Evolutionary conservation across 768 basidiomycete species (phyloP), one percentile per base, ranked within the genome.

Genomic region (Pulveroboletus frians): DNA sequence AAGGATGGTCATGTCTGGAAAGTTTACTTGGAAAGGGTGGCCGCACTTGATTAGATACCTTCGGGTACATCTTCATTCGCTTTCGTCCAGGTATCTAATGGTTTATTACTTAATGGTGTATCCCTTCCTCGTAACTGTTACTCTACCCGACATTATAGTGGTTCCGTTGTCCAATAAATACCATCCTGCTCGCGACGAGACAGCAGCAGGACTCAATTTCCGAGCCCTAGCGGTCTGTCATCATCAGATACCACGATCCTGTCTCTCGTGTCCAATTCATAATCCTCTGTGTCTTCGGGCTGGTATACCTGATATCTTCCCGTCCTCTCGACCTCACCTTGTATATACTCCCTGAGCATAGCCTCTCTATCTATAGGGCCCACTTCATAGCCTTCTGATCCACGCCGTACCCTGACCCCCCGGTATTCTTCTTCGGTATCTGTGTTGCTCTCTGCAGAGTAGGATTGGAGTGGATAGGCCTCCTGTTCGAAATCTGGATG

Each of bases 311-410:
- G 71, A 59, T 92, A 92, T 56, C 80, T 72, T 39, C 78, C 80
- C 3, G 74, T 74, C 54, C 80, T 76, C 55, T 76, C 75, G 9
- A 78, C 77, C 31, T 81, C 63, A 36, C 71, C 71, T 48, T 68
- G 67, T 29, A 90, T 64, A 64, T 86, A 84, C 42, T 73, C 69
- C 49, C 64, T 69, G 35, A 91, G 65, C 71, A 90, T 74, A 39
- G 76, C 78, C 59, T 89, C 85, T 49, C 89, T 72, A 39, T 78
- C 72, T 32, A 78, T 68, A 10, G 78, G 68, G 13, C 74, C 76
- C 39, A 88, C 81, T 61, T 92, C 90, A 56, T 83, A 88, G 4
- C 90, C 90, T 68, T 92, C 91, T 13, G 88, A 92, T 18, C 90
- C 89, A 38, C 79, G 69, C 45, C 90, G 73, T 40, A 88, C 72